Evolutionary conservation across 805 yeast genomes (phyloP).

Genomic region (Metschnikowia shivogae): DNA sequence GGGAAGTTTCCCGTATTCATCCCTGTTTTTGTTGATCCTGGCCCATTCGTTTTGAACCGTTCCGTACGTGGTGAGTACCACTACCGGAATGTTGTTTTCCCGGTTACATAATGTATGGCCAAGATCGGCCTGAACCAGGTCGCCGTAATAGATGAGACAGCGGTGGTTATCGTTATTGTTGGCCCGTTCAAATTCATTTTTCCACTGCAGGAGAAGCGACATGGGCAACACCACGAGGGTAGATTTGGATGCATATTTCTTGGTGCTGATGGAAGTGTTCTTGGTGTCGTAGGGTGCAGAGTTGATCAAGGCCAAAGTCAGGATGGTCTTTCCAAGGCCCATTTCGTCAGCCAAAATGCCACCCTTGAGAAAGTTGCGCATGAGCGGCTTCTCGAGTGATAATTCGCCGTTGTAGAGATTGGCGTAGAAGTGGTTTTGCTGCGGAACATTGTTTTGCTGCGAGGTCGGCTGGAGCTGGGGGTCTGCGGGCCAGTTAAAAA

Average conservation of each 20-base stretch:
- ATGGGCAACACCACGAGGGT: slow-evolving; percentile 85
- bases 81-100: slow-evolving; percentile 51
- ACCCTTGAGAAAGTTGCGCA: slow-evolving; percentile 61
- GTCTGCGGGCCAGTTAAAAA: slow-evolving; percentile 67
- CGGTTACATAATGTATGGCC: slow-evolving; percentile 38
- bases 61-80: slow-evolving; percentile 83
- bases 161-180: slow-evolving; percentile 40
- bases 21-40: slow-evolving; percentile 33
- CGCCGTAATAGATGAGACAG: slow-evolving; percentile 74
- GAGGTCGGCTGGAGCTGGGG: slow-evolving; percentile 10
- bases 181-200: slow-evolving; percentile 65
- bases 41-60: slow-evolving; percentile 76
- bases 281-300: slow-evolving; percentile 53
- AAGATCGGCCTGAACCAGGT: slow-evolving; percentile 50
- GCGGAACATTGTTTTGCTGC: neutral
- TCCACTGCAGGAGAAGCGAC: slow-evolving; percentile 92
- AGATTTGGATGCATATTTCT: slow-evolving; percentile 59
- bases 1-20: slow-evolving; percentile 24
- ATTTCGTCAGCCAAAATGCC: slow-evolving; percentile 94
- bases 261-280: slow-evolving; percentile 11
- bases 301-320: slow-evolving; percentile 69
- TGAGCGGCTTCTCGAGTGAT: slow-evolving; percentile 60
- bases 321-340: slow-evolving; percentile 94
- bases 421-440: slow-evolving; percentile 53
- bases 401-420: slow-evolving; percentile 80